Percentiles rank a stretch among this genome's conserved stretches.
phyloP scores from a whole-genome alignment of 139 green algal species.

The Axilococcus clingmanii region DNA sequence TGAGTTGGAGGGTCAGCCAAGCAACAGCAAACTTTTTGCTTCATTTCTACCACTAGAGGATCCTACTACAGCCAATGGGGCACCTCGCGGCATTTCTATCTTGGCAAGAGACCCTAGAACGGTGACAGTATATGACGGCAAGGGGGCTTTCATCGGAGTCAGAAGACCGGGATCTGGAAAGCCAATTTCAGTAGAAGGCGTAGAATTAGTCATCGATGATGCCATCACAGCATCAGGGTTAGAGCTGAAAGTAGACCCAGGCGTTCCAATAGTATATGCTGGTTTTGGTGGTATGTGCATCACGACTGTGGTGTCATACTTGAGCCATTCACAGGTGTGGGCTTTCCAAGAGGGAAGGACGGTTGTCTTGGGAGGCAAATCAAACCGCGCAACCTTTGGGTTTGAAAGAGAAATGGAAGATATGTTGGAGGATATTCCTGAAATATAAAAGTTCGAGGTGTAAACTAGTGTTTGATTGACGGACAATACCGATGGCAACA shows the following conservation, averaged over 20 bases:
- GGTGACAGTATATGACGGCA: slow-evolving; percentile 79
- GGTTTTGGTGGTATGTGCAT: slow-evolving; percentile 87
- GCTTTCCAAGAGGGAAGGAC: slow-evolving; percentile 47
- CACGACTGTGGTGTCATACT: slow-evolving; percentile 86
- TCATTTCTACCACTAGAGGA: slow-evolving; percentile 60
- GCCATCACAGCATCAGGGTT: slow-evolving; percentile 70
- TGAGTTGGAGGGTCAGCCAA: slow-evolving; percentile 44
- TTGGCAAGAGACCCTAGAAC: slow-evolving; percentile 81
- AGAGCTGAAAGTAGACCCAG: slow-evolving; percentile 90
- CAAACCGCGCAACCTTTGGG: slow-evolving; percentile 69
- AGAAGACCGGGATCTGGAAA: slow-evolving; percentile 72
- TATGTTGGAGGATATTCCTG: slow-evolving; percentile 62
- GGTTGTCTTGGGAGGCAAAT: slow-evolving; percentile 67
- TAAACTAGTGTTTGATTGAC: no score
- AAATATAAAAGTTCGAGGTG: no score
- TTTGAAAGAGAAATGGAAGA: slow-evolving; percentile 76
- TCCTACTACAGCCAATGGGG: slow-evolving; percentile 3
- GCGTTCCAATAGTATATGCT: slow-evolving; percentile 92
- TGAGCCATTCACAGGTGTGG: slow-evolving; percentile 91
- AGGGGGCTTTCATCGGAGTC: slow-evolving; percentile 90
- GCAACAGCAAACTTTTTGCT: slow-evolving; percentile 54
- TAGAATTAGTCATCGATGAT: slow-evolving; percentile 68
- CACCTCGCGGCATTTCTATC: slow-evolving; percentile 60
- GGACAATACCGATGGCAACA: no score
- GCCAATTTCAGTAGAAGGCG: slow-evolving; percentile 74